These are phyloP conservation scores for Brettanomyces custersianus DNA, from an alignment of 805 yeast genomes.

Conservation along the genomic window DNA sequence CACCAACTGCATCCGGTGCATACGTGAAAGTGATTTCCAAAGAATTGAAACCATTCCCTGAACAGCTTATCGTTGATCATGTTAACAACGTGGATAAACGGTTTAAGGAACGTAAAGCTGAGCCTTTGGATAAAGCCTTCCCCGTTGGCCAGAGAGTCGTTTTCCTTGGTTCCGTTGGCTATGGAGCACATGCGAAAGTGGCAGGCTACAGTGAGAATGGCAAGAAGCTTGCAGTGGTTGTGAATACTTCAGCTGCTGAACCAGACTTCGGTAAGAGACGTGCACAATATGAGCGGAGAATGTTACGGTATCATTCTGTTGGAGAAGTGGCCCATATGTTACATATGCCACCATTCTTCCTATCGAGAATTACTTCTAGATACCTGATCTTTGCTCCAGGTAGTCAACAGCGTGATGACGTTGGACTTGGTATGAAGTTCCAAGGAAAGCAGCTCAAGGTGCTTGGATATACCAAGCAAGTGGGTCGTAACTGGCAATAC, in stretches of 20 bases:
- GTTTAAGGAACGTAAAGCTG: slow-evolving; percentile 60
- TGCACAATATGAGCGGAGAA: slow-evolving; percentile 46
- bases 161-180: slow-evolving; percentile 78
- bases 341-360: slow-evolving; percentile 49
- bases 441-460: slow-evolving; percentile 76
- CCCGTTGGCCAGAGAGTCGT: slow-evolving; percentile 66
- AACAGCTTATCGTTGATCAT: slow-evolving; percentile 69
- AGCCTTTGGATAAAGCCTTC: slow-evolving; percentile 74
- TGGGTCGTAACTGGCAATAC: slow-evolving; percentile 69
- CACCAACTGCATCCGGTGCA: slow-evolving; percentile 64
- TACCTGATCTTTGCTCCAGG: slow-evolving; percentile 49
- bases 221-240: slow-evolving; percentile 36
- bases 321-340: slow-evolving; percentile 53
- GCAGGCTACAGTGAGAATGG: slow-evolving; percentile 41
- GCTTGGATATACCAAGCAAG: slow-evolving; percentile 72
- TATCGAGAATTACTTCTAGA: slow-evolving; percentile 72
- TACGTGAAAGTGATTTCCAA: slow-evolving; percentile 60
- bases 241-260: slow-evolving; percentile 45
- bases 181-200: slow-evolving; percentile 70
- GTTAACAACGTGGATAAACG: slow-evolving; percentile 71
- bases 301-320: slow-evolving; percentile 55
- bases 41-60: slow-evolving; percentile 52
- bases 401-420: slow-evolving; percentile 41
- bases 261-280: slow-evolving; percentile 58
- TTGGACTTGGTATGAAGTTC: slow-evolving; percentile 81